Evolutionary conservation across 2,329 filamentous ascomycete species (phyloP).

Genomic region (Lasiodiplodia hormozganensis): DNA sequence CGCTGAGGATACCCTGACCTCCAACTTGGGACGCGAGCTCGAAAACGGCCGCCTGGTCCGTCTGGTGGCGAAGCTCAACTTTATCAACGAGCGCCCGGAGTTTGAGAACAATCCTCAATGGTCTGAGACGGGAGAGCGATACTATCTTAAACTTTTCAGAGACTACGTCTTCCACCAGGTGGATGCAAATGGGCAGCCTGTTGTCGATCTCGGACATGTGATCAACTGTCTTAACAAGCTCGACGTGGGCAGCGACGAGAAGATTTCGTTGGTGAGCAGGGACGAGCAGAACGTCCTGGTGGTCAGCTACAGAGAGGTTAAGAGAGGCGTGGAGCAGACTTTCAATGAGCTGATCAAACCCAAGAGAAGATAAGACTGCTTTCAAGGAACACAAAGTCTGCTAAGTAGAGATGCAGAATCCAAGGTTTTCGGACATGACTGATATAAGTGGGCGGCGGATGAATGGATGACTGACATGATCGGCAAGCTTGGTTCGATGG

Average conservation of each 20-base stretch:
- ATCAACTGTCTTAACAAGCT: constrained; percentile 87
- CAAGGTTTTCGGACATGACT: background rate
- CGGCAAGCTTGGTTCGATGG: constrained; percentile 17
- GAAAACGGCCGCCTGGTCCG: constrained; percentile 89
- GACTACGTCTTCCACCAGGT: constrained; percentile 98
- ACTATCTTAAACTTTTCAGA: constrained; percentile 91
- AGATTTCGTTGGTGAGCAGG: constrained; percentile 81
- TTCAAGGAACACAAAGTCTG: background rate
- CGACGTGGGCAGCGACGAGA: constrained; percentile 87
- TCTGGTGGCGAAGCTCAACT: constrained; percentile 80
- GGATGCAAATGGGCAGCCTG: constrained; percentile 80
- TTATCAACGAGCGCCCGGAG: constrained; percentile 89
- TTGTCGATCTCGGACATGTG: constrained; percentile 87
- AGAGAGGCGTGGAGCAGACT: constrained; percentile 66
- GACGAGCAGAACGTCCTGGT: constrained; percentile 91
- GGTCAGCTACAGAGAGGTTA: constrained; percentile 89
- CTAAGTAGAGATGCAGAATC: constrained; percentile 1
- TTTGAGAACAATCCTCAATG: constrained; percentile 77
- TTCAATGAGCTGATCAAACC: constrained; percentile 64
- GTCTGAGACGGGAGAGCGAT: constrained; percentile 92
- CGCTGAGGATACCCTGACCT: constrained; percentile 74
- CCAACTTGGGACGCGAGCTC: constrained; percentile 77
- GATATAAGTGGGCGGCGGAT: constrained; percentile 6
- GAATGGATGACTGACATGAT: constrained; percentile 17
- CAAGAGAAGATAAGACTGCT: constrained; percentile 21